Evolutionary conservation across 805 yeast species (phyloP).

Genomic region (Kuraishia hungarica): DNA sequence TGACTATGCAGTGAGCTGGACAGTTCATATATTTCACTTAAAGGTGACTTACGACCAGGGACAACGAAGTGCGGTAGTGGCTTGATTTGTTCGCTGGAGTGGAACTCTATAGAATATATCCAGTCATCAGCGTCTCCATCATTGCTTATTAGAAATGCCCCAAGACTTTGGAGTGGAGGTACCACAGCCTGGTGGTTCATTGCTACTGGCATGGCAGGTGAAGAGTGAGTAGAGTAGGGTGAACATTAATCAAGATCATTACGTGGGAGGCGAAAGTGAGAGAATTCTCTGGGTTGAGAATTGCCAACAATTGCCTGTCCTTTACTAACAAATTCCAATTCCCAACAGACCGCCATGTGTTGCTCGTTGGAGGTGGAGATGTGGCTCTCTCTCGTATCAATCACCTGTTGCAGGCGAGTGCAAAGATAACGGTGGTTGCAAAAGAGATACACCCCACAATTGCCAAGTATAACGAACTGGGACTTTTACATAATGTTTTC

Average conservation of each 20-base stretch:
- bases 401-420: conserved; percentile 62
- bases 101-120: too few relatives aligned
- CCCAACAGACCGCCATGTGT: conserved; percentile 43
- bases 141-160: background rate
- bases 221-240: conserved; percentile 33
- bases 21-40: background rate
- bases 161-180: conserved; percentile 4
- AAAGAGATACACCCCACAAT: conserved; percentile 24
- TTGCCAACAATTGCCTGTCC: too few relatives aligned
- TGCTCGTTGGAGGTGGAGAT: conserved; percentile 72
- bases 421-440: conserved; percentile 57
- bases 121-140: too few relatives aligned
- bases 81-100: too few relatives aligned
- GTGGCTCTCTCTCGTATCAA: conserved; percentile 67
- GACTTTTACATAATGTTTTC: conserved; percentile 32
- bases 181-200: conserved; percentile 39
- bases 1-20: background rate
- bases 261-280: too few relatives aligned
- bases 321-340: background rate
- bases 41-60: too few relatives aligned
- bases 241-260: too few relatives aligned
- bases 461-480: conserved; percentile 23
- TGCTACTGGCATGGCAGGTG: conserved; percentile 70
- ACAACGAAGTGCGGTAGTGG: too few relatives aligned
- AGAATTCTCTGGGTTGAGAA: too few relatives aligned